phyloP scores from a whole-genome alignment of 1,284 basidiomycete genomes.

The Papiliotrema fonsecae region DNA sequence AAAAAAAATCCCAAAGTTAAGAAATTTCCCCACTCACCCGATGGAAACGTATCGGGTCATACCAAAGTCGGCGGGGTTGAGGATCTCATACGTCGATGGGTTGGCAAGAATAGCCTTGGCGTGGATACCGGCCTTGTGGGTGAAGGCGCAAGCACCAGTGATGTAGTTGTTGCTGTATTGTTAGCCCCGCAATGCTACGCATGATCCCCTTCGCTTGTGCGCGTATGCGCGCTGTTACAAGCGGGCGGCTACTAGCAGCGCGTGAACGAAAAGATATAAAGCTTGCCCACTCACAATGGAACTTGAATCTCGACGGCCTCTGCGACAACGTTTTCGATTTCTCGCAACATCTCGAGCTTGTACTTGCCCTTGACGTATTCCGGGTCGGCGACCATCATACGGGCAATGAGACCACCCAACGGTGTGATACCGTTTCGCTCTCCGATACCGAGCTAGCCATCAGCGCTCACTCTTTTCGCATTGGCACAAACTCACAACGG shows the following conservation, averaged over 20 bases:
- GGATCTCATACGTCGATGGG: constrained; percentile 82
- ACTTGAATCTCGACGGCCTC: constrained; percentile 98
- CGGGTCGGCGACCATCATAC: constrained; percentile 85
- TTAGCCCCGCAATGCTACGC: constrained; percentile 3
- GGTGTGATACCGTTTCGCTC: constrained; percentile 99
- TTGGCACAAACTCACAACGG: constrained; percentile 52
- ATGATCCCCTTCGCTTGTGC: neutral
- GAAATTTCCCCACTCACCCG: constrained; percentile 56
- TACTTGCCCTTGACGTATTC: constrained; percentile 99
- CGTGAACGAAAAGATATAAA: neutral
- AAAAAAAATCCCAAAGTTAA: neutral
- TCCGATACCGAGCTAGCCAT: constrained; percentile 75
- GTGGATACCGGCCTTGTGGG: constrained; percentile 99
- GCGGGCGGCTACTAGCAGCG: neutral
- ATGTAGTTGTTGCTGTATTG: constrained; percentile 53
- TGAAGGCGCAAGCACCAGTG: constrained; percentile 97
- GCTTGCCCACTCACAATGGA: constrained; percentile 59
- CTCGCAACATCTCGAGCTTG: constrained; percentile 93
- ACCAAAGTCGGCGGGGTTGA: constrained; percentile 96
- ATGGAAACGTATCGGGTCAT: constrained; percentile 97
- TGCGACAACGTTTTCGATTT: constrained; percentile 98
- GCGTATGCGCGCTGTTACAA: neutral
- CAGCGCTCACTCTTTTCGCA: neutral
- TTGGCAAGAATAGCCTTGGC: constrained; percentile 99
- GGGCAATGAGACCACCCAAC: constrained; percentile 92